Conservation (phyloP, 345 rosid species). For the Linum trigynum region DNA sequence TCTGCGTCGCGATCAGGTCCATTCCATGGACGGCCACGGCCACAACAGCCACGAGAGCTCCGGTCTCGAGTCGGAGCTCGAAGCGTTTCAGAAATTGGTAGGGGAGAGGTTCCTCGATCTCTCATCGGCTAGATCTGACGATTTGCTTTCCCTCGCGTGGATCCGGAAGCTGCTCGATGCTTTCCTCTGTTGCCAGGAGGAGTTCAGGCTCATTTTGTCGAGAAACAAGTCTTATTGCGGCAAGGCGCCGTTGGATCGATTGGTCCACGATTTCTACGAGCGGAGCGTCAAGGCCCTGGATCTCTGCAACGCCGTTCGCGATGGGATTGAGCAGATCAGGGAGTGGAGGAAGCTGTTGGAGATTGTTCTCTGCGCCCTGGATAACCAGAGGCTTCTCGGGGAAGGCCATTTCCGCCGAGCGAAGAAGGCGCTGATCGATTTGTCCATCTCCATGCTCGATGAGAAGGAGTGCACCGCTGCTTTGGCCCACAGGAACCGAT, state of each 20-base stretch:
- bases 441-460: constrained; percentile 77
- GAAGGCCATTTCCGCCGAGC: constrained; percentile 92
- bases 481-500: constrained; percentile 60
- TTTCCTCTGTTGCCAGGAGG: constrained; percentile 57
- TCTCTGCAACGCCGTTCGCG: constrained; percentile 41
- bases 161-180: constrained; percentile 44
- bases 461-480: constrained; percentile 51
- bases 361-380: constrained; percentile 43
- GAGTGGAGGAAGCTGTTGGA: constrained; percentile 38
- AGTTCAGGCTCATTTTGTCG: constrained; percentile 42
- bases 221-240: constrained; percentile 28
- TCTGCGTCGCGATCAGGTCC: constrained; percentile 36
- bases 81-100: constrained; percentile 54
- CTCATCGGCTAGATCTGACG: constrained; percentile 25
- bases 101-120: constrained; percentile 46
- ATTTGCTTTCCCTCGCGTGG: constrained; percentile 55
- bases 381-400: constrained; percentile 35
- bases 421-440: constrained; percentile 68
- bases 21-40: constrained; percentile 30
- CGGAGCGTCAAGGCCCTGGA: constrained; percentile 39
- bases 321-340: constrained; percentile 39
- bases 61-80: constrained; percentile 40
- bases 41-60: constrained; percentile 25
- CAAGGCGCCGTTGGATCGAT: constrained; percentile 36
- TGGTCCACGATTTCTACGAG: constrained; percentile 28